phyloP scores from a whole-genome alignment of 2,329 filamentous ascomycete species.

The Diplodia scrobiculata region DNA sequence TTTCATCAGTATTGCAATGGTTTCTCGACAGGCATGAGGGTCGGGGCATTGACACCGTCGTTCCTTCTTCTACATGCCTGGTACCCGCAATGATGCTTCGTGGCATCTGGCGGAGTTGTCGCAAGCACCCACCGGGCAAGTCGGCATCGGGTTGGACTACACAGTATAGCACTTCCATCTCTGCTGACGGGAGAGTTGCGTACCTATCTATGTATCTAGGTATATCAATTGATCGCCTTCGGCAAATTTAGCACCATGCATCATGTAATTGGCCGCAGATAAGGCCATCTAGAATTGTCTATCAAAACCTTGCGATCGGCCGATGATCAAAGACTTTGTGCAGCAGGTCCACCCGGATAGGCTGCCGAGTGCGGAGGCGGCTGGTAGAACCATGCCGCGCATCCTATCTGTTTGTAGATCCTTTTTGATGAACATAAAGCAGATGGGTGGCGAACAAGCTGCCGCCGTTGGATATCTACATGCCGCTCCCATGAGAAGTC shows the following conservation, averaged over 20 bases:
- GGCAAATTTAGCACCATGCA: background rate
- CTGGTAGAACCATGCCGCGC: conserved; percentile 5
- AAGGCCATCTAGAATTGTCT: background rate
- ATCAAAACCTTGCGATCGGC: background rate
- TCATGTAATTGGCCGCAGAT: background rate
- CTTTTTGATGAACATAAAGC: background rate
- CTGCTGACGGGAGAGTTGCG: too few relatives aligned
- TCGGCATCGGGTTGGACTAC: background rate
- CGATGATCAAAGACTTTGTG: background rate
- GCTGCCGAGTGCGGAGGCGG: conserved; percentile 1
- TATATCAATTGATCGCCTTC: background rate
- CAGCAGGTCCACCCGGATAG: background rate
- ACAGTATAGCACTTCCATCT: too few relatives aligned
- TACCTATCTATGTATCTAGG: too few relatives aligned
- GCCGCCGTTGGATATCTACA: background rate
- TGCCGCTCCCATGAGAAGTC: background rate
- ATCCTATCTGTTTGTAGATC: background rate
- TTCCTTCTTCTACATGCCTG: too few relatives aligned
- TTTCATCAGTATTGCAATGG: too few relatives aligned
- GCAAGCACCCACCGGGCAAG: background rate
- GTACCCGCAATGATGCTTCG: too few relatives aligned
- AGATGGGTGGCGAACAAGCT: background rate
- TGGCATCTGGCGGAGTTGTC: too few relatives aligned
- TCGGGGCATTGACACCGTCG: too few relatives aligned
- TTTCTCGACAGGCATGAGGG: too few relatives aligned